Evolutionary conservation across 805 yeast species (phyloP).

Genomic region (Nematodospora valgi): DNA sequence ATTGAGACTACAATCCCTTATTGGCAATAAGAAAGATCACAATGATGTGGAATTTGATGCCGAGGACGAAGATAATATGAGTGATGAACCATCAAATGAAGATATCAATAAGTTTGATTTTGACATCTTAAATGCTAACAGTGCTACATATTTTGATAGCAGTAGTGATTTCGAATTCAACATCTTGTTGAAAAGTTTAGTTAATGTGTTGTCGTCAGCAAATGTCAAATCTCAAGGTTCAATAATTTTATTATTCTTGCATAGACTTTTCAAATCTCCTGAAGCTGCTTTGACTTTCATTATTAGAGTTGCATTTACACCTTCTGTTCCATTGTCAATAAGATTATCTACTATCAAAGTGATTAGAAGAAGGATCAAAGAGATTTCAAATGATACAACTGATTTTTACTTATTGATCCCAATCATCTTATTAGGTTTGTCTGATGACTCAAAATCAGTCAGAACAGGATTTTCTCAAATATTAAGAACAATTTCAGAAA

Average conservation of each 20-base stretch:
- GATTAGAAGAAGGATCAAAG: slow-evolving; percentile 33
- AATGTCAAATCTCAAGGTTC: slow-evolving; percentile 13
- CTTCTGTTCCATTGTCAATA: slow-evolving; percentile 55
- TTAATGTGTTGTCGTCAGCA: slow-evolving; percentile 37
- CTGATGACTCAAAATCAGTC: slow-evolving; percentile 47
- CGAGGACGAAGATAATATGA: slow-evolving; percentile 17
- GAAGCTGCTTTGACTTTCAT: slow-evolving; percentile 56
- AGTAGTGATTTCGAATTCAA: slow-evolving; percentile 39
- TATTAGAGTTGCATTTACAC: slow-evolving; percentile 53
- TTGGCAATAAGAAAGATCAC: slow-evolving; percentile 30
- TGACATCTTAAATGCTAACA: slow-evolving; percentile 12
- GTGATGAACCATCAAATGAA: slow-evolving; percentile 17
- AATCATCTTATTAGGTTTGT: slow-evolving; percentile 49
- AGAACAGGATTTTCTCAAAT: slow-evolving; percentile 33
- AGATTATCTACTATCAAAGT: slow-evolving; percentile 48
- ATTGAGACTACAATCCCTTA: slow-evolving; percentile 65
- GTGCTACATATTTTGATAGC: slow-evolving; percentile 18
- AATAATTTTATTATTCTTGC: slow-evolving; percentile 13
- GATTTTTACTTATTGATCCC: slow-evolving; percentile 58
- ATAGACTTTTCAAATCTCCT: slow-evolving; percentile 29
- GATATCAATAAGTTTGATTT: slow-evolving; percentile 17
- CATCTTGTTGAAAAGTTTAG: slow-evolving; percentile 38
- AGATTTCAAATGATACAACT: slow-evolving; percentile 20
- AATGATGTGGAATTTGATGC: slow-evolving; percentile 34
- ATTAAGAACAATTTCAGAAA: slow-evolving; percentile 23